Base-by-base conservation (phyloP, 2,329 filamentous ascomycete genomes). In the Dothistroma septosporum region DNA sequence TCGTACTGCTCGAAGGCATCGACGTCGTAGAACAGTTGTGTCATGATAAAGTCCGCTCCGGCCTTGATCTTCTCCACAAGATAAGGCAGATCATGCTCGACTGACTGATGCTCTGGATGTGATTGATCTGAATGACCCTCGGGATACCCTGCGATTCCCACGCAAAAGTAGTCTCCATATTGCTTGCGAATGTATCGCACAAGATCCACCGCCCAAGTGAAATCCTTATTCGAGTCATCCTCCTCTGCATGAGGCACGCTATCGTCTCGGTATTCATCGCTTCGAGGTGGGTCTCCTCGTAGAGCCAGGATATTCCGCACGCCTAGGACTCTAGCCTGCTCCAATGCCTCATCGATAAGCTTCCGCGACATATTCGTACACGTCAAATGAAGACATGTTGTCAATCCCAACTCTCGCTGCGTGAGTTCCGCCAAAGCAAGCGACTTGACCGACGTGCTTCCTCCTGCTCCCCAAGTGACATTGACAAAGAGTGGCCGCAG, bases 1-100 rank as follows among this genome's bases (percentile, higher is more conserved):
- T 97, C 93, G 71, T 95, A 97, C 35, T 80, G 80, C 58, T 87
- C 83, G 73, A 95, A 99, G 19, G 90, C 90, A 3, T 89, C 82
- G 24, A 92, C 83, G 72, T 97, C 92, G 75, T 96, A 99, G 76
- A 97, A 97, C 9, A 99, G 82, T 76, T 99, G 94, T 0, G 94
- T 97, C 91, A 99, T 96, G 76, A 99, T 89, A 73, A 99, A 99
- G 77, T 97, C 92, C 55, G 92, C 94, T 0, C 94, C 94, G 3
- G 94, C 94, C 68, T 88, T 82, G 0, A 88, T 89, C 82, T 99
- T 99, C 67, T 96, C 92, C 11, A 96, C 85, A 57, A 99, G 81
- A 70, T 89, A 96, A 0, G 92, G 90, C 61, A 99, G 77, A 76
- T 99, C 94, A 57, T 79, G 78, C 58, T 75, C 73, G 0, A 83